Base-by-base conservation (phyloP, 306 rosid genomes). In the Carpinus viminea region DNA sequence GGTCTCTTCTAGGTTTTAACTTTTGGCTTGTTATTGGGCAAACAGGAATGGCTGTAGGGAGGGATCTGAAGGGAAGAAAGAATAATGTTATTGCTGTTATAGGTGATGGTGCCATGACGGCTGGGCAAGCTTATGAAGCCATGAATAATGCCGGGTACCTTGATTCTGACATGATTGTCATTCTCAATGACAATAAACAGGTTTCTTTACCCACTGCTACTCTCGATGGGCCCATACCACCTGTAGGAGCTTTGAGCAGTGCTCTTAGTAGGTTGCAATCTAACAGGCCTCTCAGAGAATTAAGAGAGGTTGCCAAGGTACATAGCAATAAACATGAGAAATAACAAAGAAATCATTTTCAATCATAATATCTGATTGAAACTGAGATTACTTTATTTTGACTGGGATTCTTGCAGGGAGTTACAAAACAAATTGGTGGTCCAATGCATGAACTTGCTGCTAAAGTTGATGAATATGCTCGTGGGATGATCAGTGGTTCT, bases 41-140 rank as follows among this genome's bases (percentile, higher is more conserved):
- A 70, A 82, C 86, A 95, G 98, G 99, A 61, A 96, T 96, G 99
- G 99, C 98, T 36, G 96, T 96, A 55, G 98, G 98, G 83, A 90
- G 98, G 76, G 99, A 96, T 90, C 81, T 96, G 56, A 90, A 89
- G 86, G 97, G 94, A 80, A 80, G 78, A 71, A 89, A 87, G 79
- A 96, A 93, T 75, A 70, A 93, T 8, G 98, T 96, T 15, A 79
- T 93, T 80, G 93, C 98, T 13, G 91, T 96, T 28, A 96, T 96
- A 36, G 99, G 99, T 61, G 99, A 96, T 68, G 97, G 99, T 68
- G 99, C 99, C 70, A 96, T 96, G 99, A 96, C 99, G 5, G 99
- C 99, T 8, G 98, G 99, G 31, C 99, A 96, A 85, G 99, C 99
- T 69, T 96, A 96, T 85, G 98, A 96, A 87, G 99, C 99, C 81